These are phyloP conservation scores for Cutaneotrichosporon curvatum DNA, from an alignment of 1,284 basidiomycete genomes.

Conservation along the genomic window DNA sequence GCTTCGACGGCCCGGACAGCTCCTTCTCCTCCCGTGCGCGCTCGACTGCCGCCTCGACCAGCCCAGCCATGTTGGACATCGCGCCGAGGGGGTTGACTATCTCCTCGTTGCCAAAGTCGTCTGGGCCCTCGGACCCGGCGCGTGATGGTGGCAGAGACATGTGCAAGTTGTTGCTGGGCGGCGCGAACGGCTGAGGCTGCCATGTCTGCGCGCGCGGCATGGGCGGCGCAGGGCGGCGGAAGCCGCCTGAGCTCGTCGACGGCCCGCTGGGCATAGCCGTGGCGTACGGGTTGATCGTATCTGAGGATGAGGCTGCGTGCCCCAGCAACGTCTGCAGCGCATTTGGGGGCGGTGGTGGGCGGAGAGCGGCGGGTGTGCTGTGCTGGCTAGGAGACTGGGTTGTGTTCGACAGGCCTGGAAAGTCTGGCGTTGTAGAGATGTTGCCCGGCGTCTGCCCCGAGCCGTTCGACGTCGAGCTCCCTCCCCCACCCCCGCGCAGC, in stretches of 20 bases:
- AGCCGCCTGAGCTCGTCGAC: neutral
- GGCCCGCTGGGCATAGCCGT: neutral
- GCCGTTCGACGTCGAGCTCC: slow-evolving; percentile 24
- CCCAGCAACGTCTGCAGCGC: slow-evolving; percentile 5
- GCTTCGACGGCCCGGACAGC: neutral
- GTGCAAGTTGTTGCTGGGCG: neutral
- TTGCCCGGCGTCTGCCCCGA: slow-evolving; percentile 22
- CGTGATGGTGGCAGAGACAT: slow-evolving; percentile 33
- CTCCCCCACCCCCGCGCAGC: slow-evolving; percentile 23
- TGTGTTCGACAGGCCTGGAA: too few relatives aligned
- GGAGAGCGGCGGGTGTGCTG: too few relatives aligned
- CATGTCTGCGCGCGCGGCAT: slow-evolving; percentile 1
- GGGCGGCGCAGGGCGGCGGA: neutral
- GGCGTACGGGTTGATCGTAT: slow-evolving; percentile 11
- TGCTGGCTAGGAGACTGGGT: too few relatives aligned
- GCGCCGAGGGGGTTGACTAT: slow-evolving; percentile 43
- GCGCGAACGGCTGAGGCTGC: slow-evolving; percentile 1
- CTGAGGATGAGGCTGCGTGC: neutral
- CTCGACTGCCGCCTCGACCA: slow-evolving; percentile 46
- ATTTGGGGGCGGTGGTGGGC: too few relatives aligned
- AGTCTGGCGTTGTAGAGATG: slow-evolving; percentile 11
- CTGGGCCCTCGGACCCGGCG: slow-evolving; percentile 32
- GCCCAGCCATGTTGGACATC: slow-evolving; percentile 45
- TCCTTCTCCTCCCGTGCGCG: slow-evolving; percentile 39
- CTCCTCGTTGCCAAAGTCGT: slow-evolving; percentile 37